Base-by-base conservation (phyloP, 495 filamentous ascomycete species). In the Letharia lupina region DNA sequence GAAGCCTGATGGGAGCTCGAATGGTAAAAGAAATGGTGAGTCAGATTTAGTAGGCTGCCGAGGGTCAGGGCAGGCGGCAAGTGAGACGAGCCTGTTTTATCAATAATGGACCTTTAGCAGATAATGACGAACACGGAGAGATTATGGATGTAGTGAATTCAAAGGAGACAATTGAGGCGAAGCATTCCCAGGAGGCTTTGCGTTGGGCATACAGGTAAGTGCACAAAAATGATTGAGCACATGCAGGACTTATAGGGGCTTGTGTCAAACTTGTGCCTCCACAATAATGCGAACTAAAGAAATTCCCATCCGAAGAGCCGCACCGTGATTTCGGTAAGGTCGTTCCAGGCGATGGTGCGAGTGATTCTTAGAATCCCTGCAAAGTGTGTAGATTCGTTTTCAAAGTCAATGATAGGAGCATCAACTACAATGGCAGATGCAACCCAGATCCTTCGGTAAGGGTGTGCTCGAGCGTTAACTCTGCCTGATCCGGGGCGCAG, bases 301-400 rank as follows among this genome's bases (percentile, higher is more conserved):
- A 28, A 0, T 41, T 45, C 47, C 50, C 58, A 66, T 61, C 42
- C 64, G 64, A 62, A 66, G 64, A 66, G 64, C 64, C 64, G 64
- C 64, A 61, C 59, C 60, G 58, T 44, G 64, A 33, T 40, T 44
- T 40, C 59, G 64, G 58, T 45, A 52, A 12, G 6, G 3, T 50
- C 6, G 11, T 44, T 13, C 64, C 58, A 37, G 33, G 54, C 54
- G 33, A 18, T 61, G 59, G 57, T 18, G 35, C 50, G 47, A 13
- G n/a, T 42, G 20, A 33, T 9, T 33, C 28, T 44, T 12, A 39
- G 4, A 18, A 40, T 11, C 61, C n/a, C 15, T 57, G 54, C 62
- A 50, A 18, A 44, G 54, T 15, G 4, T 44, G 59, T 61, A 41
- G 42, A 61, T 28, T 41, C 42, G 39, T 28, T 28, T 42, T 28